Evolutionary conservation across 2,329 filamentous ascomycete genomes (phyloP), one percentile per base, ranked within the genome.

Genomic region (Fusarium udum): DNA sequence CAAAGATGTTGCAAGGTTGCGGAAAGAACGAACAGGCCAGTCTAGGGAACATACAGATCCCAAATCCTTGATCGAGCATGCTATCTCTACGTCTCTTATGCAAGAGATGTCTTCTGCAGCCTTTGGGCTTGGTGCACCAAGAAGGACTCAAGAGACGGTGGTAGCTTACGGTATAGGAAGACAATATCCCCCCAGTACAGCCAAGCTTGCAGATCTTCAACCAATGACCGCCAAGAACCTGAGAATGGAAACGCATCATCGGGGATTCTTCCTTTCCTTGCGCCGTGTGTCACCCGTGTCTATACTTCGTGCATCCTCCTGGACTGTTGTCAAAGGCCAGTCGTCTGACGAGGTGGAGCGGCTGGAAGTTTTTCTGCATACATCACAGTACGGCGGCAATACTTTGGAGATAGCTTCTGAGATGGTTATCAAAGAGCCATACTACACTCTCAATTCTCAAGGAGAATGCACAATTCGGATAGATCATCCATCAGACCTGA

Each of bases 371-470:
- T 80, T 75, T 36, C 57, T 84, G 26, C 83, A 84, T 45, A 83
- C 80, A 68, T 79, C 69, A 58, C 82, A 31, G 58, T 77, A 56
- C 39, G 79, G 80, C 1, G 48, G 75, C 31, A 82, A 84, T 13
- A 49, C 80, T 3, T 63, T 84, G 11, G 81, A 83, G 80, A 52
- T 77, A 63, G 45, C 75, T 72, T 70, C 79, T 3, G 72, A 79
- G 1, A 76, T 87, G 11, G 39, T 85, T 9, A 74, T 88, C 20
- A 88, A 87, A 61, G 87, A 88, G 68, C 86, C 86, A 0, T 88
- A 84, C 62, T 83, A 87, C 65, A 87, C 85, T 18, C 51, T 83
- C 2, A 84, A 80, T 58, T 77, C 76, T 18, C 77, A 84, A 43
- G 84, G 83, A 8, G 78, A 83, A 16, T 80, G 82, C 51, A 81